Evolutionary conservation across 345 rosid genomes (phyloP).

Genomic region (Hevea brasiliensis): DNA sequence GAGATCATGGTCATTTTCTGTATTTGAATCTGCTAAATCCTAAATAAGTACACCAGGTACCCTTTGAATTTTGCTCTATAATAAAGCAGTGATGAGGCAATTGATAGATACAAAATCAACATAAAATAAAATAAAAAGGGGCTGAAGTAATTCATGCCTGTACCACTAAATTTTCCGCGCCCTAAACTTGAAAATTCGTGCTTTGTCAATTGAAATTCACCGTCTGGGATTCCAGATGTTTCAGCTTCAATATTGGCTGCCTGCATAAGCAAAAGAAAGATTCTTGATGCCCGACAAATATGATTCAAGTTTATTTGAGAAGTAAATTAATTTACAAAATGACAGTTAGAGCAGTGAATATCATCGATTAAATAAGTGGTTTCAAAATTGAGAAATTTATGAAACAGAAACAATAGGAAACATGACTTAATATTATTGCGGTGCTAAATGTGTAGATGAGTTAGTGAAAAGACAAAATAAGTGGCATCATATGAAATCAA

Average conservation of each 20-base stretch:
- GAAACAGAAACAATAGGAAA: neutral
- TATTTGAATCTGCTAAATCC: neutral
- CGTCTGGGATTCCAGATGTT: slow-evolving; percentile 61
- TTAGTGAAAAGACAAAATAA: too few relatives aligned
- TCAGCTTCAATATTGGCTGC: slow-evolving; percentile 85
- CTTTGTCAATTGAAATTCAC: slow-evolving; percentile 63
- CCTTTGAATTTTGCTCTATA: neutral
- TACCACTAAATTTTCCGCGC: slow-evolving; percentile 86
- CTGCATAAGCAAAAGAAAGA: slow-evolving; percentile 40
- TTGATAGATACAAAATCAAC: neutral
- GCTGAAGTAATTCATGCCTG: slow-evolving; percentile 18
- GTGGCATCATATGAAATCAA: neutral
- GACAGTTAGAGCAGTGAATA: neutral
- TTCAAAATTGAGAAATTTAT: neutral
- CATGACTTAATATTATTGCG: neutral
- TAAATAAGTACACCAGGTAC: neutral
- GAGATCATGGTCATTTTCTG: neutral
- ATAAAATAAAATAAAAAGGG: neutral
- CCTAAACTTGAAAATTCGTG: slow-evolving; percentile 69
- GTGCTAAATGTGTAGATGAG: neutral
- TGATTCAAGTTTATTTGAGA: slow-evolving; percentile 8
- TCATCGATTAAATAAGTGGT: neutral
- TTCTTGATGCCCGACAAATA: neutral
- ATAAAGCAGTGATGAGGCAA: neutral
- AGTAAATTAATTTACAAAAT: neutral